These are phyloP conservation scores for Coelastrella sp. DNA, from an alignment of 139 green algal genomes.

Conservation along the genomic window DNA sequence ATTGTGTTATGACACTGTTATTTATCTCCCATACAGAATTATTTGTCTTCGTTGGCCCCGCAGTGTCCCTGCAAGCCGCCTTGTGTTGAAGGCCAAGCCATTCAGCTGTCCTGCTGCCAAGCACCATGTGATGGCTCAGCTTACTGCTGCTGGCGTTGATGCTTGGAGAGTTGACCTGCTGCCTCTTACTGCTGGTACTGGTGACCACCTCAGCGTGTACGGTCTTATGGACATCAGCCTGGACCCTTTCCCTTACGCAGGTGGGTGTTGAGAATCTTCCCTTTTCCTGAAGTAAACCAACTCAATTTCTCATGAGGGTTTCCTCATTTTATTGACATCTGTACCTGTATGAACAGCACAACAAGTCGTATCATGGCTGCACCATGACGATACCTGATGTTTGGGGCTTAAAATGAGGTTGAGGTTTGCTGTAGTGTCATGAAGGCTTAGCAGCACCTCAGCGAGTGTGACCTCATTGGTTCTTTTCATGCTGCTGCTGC, in stretches of 20 bases:
- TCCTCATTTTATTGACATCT: not conserved
- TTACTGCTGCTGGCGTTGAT: constrained; percentile 67
- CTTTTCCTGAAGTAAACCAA: not conserved
- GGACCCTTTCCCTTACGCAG: constrained; percentile 97
- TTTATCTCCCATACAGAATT: not conserved
- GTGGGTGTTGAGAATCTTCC: constrained; percentile 33
- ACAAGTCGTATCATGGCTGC: too few species aligned
- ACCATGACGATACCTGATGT: too few species aligned
- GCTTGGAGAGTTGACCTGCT: constrained; percentile 88
- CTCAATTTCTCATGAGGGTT: not conserved
- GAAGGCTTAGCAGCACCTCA: too few species aligned
- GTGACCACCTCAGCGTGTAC: constrained; percentile 90
- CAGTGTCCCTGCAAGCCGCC: constrained; percentile 77
- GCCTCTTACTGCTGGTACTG: constrained; percentile 79
- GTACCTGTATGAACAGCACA: too few species aligned
- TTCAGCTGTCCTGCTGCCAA: constrained; percentile 87
- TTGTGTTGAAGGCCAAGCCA: constrained; percentile 98
- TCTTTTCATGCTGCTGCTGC: too few species aligned
- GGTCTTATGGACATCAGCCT: constrained; percentile 88
- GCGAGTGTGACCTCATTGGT: too few species aligned
- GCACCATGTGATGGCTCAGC: constrained; percentile 56
- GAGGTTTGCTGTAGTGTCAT: too few species aligned
- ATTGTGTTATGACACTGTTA: too few species aligned
- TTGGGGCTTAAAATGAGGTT: too few species aligned
- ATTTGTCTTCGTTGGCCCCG: not conserved